phyloP scores from a whole-genome alignment of 2,329 filamentous ascomycete species.

The Teratosphaeria gauchensis region DNA sequence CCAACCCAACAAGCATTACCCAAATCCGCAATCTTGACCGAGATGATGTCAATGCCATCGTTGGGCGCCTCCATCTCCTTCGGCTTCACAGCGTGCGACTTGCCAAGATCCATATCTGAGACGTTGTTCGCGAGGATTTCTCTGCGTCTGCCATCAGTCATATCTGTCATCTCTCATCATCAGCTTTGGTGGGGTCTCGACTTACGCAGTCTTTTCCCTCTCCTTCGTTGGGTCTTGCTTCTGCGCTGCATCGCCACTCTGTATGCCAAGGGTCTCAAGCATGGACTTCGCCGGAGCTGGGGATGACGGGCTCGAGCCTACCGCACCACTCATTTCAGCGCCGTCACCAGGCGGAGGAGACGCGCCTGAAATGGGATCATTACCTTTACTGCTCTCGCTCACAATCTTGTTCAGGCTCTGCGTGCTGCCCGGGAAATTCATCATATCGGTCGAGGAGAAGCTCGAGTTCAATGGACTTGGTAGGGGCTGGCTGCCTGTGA shows the following conservation, averaged over 20 bases:
- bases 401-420: constrained; percentile 77
- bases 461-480: constrained; percentile 88
- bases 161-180: constrained; percentile 7
- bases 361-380: constrained; percentile 33
- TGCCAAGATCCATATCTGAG: constrained; percentile 88
- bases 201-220: constrained; percentile 89
- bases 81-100: constrained; percentile 42
- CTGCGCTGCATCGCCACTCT: constrained; percentile 14
- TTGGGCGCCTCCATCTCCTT: constrained; percentile 56
- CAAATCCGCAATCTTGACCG: constrained; percentile 96
- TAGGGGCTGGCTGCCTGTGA: constrained; percentile 92
- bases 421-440: constrained; percentile 48
- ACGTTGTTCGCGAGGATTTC: constrained; percentile 88
- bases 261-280: constrained; percentile 48
- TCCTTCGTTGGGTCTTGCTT: constrained; percentile 54
- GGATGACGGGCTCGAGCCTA: constrained; percentile 32
- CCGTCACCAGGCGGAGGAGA: constrained; percentile 32
- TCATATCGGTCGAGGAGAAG: constrained; percentile 70
- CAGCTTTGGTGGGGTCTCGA: constrained; percentile 10
- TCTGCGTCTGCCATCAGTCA: constrained; percentile 24
- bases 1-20: constrained; percentile 98
- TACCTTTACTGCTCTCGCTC: constrained; percentile 57
- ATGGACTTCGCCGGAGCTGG: constrained; percentile 46
- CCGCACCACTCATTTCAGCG: constrained; percentile 47
- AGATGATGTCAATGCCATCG: constrained; percentile 65